phyloP scores from a whole-genome alignment of 23 red algal species.

The Gracilaria gracilis region DNA sequence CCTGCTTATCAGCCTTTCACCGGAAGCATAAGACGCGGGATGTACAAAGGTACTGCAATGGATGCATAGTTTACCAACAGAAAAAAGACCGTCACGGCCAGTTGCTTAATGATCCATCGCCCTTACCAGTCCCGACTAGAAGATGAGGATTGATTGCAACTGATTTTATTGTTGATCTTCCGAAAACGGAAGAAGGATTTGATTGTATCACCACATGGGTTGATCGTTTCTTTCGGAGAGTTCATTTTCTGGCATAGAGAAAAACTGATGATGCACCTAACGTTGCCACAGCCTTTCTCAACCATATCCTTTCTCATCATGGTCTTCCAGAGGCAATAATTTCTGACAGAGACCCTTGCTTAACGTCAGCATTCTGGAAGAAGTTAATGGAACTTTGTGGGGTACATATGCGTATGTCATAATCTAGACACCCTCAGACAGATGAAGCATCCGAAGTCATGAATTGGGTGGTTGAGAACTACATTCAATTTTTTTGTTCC shows the following conservation, averaged over 20 bases:
- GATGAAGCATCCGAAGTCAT: slow-evolving; percentile 25
- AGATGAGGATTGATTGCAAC: slow-evolving; percentile 10
- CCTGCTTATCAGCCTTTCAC: not conserved
- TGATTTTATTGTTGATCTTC: slow-evolving; percentile 12
- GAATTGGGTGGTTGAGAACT: slow-evolving; percentile 45
- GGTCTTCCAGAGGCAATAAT: slow-evolving; percentile 1
- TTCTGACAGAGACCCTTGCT: not conserved
- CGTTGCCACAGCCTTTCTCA: not conserved
- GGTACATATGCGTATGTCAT: slow-evolving; percentile 12
- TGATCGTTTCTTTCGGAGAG: slow-evolving; percentile 10
- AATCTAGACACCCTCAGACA: not conserved
- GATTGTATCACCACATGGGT: slow-evolving; percentile 43
- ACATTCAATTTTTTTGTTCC: slow-evolving; percentile 7
- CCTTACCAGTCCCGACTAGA: not conserved
- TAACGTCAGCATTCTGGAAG: slow-evolving; percentile 25
- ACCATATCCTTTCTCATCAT: not conserved
- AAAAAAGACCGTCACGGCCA: slow-evolving; percentile 19
- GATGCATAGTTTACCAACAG: slow-evolving; percentile 12
- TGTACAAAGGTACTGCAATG: not conserved
- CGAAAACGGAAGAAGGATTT: not conserved
- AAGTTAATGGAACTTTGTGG: slow-evolving; percentile 19
- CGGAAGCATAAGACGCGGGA: not conserved
- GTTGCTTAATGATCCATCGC: not conserved
- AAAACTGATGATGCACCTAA: not conserved
- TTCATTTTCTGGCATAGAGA: slow-evolving; percentile 28